Percentiles rank a stretch among this genome's conserved stretches.
Conservation (phyloP, 805 yeast genomes). For the Diddensiella transvaalensis region DNA sequence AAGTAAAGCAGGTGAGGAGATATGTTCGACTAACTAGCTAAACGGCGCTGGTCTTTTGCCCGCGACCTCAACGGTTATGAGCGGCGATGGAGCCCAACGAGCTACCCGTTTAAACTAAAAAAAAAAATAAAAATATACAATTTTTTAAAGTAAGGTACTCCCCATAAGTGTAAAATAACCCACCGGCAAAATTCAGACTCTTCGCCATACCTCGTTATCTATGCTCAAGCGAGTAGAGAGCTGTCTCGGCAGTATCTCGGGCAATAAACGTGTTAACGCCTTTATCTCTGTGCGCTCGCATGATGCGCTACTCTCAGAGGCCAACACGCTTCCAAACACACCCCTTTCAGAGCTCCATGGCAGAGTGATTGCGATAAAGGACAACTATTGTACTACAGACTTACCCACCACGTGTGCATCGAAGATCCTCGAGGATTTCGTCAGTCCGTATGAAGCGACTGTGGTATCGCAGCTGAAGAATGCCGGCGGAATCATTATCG, state of each 20-base stretch:
- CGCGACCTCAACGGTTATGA: background rate
- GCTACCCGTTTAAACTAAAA: no score
- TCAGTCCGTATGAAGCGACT: constrained; percentile 81
- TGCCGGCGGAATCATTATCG: constrained; percentile 53
- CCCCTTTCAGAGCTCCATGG: constrained; percentile 23
- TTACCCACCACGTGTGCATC: constrained; percentile 82
- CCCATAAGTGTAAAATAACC: no score
- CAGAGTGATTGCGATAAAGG: constrained; percentile 58
- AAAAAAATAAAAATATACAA: no score
- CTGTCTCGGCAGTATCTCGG: constrained; percentile 27
- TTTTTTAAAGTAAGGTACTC: no score
- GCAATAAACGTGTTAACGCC: constrained; percentile 30
- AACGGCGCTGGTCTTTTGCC: no score
- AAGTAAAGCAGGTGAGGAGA: no score
- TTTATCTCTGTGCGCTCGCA: constrained; percentile 26
- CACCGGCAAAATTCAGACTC: background rate
- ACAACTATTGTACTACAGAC: constrained; percentile 67
- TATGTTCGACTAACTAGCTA: no score
- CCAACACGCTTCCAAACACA: background rate
- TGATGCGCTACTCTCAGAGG: constrained; percentile 8
- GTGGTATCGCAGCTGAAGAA: constrained; percentile 51
- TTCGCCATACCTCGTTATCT: background rate
- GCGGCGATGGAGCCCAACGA: no score
- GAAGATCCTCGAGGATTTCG: constrained; percentile 50
- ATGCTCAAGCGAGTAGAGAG: constrained; percentile 15